A percentile compares a stretch with the other conserved stretches of the same genome.
phyloP scores from a whole-genome alignment of 495 filamentous ascomycete genomes.

The Lepraria neglecta region DNA sequence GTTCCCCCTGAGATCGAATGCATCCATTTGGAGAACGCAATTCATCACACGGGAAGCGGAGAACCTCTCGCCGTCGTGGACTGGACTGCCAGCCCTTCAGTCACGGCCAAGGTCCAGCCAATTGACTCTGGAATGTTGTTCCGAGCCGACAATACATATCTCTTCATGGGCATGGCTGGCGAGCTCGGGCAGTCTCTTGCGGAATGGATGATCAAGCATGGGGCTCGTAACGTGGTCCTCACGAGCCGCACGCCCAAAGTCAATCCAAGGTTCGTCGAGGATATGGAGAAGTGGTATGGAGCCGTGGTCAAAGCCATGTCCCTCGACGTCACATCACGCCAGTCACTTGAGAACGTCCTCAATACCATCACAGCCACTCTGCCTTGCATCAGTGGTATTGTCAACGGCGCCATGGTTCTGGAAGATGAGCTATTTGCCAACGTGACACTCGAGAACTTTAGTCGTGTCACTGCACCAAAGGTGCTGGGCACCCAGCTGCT shows the following conservation, averaged over 20 bases:
- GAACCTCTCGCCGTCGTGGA: neutral
- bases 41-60: neutral
- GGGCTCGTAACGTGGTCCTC: conserved; percentile 21
- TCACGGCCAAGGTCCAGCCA: neutral
- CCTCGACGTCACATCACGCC: neutral
- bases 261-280: conserved; percentile 38
- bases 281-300: neutral
- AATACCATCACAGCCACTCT: neutral
- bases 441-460: conserved; percentile 16
- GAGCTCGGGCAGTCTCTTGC: neutral
- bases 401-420: conserved; percentile 25
- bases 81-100: neutral
- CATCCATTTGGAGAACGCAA: neutral
- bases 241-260: conserved; percentile 48
- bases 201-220: conserved; percentile 2
- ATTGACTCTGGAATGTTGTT: neutral
- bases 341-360: conserved; percentile 1
- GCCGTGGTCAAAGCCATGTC: neutral
- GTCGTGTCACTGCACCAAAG: conserved; percentile 22
- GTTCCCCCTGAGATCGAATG: neutral
- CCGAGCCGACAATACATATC: neutral
- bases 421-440: conserved; percentile 24
- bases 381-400: conserved; percentile 24
- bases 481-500: conserved; percentile 29
- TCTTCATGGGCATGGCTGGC: neutral